Conservation (phyloP, 768 basidiomycete genomes). For the Erythrobasidium yunnanense region DNA sequence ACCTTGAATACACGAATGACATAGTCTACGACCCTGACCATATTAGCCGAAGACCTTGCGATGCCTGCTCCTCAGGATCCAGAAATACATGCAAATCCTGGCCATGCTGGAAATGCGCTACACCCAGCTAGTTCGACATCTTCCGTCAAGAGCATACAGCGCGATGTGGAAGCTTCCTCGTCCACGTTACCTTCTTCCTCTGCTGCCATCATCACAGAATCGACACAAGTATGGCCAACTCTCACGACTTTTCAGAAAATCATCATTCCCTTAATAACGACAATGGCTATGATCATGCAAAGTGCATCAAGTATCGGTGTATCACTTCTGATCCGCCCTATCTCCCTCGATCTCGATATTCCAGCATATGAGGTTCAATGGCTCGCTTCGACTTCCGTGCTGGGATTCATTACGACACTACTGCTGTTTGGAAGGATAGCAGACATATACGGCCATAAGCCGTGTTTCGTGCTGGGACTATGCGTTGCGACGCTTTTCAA, state of each 20-base stretch:
- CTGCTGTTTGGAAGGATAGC: conserved; percentile 9
- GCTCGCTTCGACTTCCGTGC: background rate
- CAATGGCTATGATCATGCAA: background rate
- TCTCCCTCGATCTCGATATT: background rate
- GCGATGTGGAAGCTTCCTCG: background rate
- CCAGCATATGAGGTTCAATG: conserved; percentile 14
- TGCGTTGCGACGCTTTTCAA: background rate
- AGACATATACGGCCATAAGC: conserved; percentile 8
- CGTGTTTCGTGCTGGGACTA: background rate
- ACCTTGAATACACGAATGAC: too few species aligned
- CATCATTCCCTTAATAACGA: background rate
- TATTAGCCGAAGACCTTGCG: too few species aligned
- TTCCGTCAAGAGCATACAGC: too few species aligned
- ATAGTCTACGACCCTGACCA: too few species aligned
- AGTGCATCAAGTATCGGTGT: background rate
- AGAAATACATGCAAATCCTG: too few species aligned
- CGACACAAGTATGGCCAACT: background rate
- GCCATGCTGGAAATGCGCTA: too few species aligned
- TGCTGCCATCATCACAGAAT: background rate
- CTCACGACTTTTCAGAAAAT: background rate
- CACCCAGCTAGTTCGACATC: too few species aligned
- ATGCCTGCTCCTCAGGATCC: too few species aligned
- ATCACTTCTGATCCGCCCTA: background rate
- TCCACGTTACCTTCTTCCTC: background rate
- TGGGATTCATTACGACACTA: background rate